Base-by-base conservation (phyloP, 2,329 filamentous ascomycete genomes). In the Colletotrichum orbiculare region DNA sequence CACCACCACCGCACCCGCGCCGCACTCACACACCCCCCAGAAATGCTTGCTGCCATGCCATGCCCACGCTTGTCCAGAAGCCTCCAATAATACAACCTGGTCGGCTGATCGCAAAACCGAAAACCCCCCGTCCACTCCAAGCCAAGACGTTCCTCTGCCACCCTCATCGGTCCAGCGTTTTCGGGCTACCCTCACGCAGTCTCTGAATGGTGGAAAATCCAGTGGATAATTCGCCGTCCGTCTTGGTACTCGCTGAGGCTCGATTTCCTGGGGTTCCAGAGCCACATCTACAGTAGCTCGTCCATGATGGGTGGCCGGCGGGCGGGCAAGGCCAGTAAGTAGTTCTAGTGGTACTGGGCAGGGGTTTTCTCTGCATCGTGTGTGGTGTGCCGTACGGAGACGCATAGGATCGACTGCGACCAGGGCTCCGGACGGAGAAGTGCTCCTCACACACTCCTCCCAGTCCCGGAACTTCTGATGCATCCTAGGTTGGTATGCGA, bases 151-250 rank as follows among this genome's bases (percentile, higher is more conserved):
- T 62, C 12, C 50, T 65, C 62, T 65, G 46, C 57, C 57, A 58
- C 62, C 57, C 57, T 52, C 57, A 37, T 55, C 62, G 35, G 52
- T 33, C 63, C 63, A 63, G 39, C 52, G 41, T 43, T 42, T n/a
- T 56, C 37, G 46, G 56, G 56, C 49, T 64, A 34, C n/a, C 42
- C 58, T 63, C 42, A 41, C 52, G 35, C 41, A 37, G 1, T 41
- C 13, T 59, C 53, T 67, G 67, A 64, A 61, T 68, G 67, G 67
- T 67, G 67, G 67, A 67, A 68, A 68, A 67, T 62, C 56, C 37
- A 15, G 56, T 65, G 64, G 64, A 65, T 9, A 60, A 68, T 68
- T 67, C 49, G 34, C 60, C 64, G 53, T 67, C 67, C 67, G 66
- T 67, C 66, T 64, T 66, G 60, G 59, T 66, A 52, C 37, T 57